phyloP scores from a whole-genome alignment of 2,329 filamentous ascomycete genomes.

The Claviceps sp. region DNA sequence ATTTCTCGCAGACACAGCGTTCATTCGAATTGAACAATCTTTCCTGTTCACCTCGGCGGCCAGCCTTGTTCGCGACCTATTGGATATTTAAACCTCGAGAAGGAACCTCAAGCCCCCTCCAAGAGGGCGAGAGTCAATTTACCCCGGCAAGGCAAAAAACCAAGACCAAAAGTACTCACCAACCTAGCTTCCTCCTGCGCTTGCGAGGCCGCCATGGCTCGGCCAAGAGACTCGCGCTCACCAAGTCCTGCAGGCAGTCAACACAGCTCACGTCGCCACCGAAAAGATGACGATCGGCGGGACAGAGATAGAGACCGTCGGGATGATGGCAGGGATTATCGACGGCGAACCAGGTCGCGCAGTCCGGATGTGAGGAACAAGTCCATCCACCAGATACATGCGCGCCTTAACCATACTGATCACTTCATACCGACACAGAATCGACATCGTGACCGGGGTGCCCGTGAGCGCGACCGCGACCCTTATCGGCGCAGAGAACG shows the following conservation, averaged over 20 bases:
- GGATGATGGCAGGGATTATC: constrained; percentile 35
- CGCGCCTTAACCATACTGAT: constrained; percentile 25
- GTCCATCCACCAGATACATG: constrained; percentile 8
- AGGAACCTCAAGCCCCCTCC: not conserved
- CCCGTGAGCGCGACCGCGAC: constrained; percentile 27
- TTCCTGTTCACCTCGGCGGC: not conserved
- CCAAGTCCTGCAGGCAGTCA: constrained; percentile 87
- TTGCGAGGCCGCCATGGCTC: constrained; percentile 40
- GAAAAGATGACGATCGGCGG: constrained; percentile 47
- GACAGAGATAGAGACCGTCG: constrained; percentile 37
- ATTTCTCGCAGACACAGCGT: not conserved
- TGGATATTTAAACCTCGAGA: not conserved
- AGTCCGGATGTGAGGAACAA: constrained; percentile 45
- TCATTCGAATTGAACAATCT: not conserved
- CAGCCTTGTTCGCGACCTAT: not conserved
- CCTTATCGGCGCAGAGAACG: constrained; percentile 54
- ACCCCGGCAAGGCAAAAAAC: not conserved
- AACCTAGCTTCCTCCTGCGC: constrained; percentile 27
- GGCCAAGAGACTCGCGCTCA: constrained; percentile 64
- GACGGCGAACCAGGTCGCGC: constrained; percentile 46
- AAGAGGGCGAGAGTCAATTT: not conserved
- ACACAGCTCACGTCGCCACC: constrained; percentile 55
- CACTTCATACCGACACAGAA: constrained; percentile 28
- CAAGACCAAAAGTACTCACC: constrained; percentile 25
- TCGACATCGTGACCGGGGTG: constrained; percentile 43